Percentiles rank a stretch among this genome's conserved stretches.
Evolutionary conservation across 2,329 filamentous ascomycete genomes (phyloP).

Genomic region (Clonostachys byssicola): DNA sequence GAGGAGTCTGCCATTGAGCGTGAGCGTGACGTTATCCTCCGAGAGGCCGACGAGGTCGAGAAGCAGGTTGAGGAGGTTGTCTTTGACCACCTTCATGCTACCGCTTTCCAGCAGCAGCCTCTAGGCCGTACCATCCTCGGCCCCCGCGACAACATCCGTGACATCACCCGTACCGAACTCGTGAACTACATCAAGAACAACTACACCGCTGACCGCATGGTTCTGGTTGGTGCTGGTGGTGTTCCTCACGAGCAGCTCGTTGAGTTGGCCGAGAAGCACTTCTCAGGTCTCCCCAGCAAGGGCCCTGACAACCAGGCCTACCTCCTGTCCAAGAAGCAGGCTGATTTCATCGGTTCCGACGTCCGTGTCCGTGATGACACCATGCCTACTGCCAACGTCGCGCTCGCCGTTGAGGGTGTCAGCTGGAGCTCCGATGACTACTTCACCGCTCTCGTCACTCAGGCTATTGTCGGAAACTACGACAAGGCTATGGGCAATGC

Average conservation of each 20-base stretch:
- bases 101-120: constrained; percentile 93
- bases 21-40: constrained; percentile 96
- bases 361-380: constrained; percentile 94
- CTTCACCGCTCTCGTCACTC: constrained; percentile 95
- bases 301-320: constrained; percentile 72
- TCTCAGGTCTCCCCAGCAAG: constrained; percentile 72
- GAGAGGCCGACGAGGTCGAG: constrained; percentile 99
- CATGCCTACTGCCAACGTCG: constrained; percentile 94
- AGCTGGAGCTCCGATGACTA: constrained; percentile 99
- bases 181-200: constrained; percentile 98
- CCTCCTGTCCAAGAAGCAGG: constrained; percentile 76
- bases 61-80: constrained; percentile 99
- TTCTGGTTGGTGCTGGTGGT: constrained; percentile 92
- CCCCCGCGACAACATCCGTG: constrained; percentile 96
- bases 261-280: constrained; percentile 94
- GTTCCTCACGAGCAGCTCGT: constrained; percentile 93
- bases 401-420: constrained; percentile 97
- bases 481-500: constrained; percentile 98
- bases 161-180: constrained; percentile 88
- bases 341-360: constrained; percentile 95
- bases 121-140: constrained; percentile 97
- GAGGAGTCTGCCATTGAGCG: constrained; percentile 90
- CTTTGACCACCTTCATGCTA: constrained; percentile 98
- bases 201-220: constrained; percentile 99
- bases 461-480: constrained; percentile 99